phyloP scores from a whole-genome alignment of 2,329 filamentous ascomycete genomes.

The Remersonia thermophila region DNA sequence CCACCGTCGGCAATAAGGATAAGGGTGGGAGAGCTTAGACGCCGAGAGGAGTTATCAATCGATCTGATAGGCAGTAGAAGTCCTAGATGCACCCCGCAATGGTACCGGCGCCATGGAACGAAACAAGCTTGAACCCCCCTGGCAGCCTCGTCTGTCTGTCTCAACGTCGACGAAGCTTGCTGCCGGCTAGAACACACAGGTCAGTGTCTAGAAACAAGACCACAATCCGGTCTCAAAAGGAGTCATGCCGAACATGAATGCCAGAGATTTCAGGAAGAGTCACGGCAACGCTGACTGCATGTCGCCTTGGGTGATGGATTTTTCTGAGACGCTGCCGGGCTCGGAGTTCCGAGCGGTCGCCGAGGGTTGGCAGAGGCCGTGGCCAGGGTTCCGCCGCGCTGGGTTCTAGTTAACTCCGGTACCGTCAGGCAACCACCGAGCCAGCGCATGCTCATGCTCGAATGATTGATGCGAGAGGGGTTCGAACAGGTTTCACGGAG shows the following conservation, averaged over 20 bases:
- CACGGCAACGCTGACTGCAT: not conserved
- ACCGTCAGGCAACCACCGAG: no score
- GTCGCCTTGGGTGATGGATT: not conserved
- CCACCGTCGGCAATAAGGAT: no score
- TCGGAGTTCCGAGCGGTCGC: conserved; percentile 11
- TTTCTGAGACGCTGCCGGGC: not conserved
- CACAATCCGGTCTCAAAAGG: no score
- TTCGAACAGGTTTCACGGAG: no score
- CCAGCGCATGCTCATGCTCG: no score
- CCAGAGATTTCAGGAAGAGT: not conserved
- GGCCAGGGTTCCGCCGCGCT: not conserved
- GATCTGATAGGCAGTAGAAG: conserved; percentile 11
- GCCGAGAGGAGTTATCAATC: conserved; percentile 10
- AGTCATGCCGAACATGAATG: not conserved
- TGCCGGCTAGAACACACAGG: no score
- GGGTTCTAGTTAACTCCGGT: no score
- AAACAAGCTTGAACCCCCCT: not conserved
- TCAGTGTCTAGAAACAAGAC: no score
- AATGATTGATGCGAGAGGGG: no score
- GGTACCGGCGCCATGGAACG: not conserved
- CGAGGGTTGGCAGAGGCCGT: not conserved
- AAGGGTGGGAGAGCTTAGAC: not conserved
- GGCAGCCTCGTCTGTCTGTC: no score
- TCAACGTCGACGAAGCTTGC: no score
- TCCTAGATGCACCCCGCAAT: not conserved